Evolutionary conservation across 768 basidiomycete genomes (phyloP).

Genomic region (Auricularia auricula-judae): DNA sequence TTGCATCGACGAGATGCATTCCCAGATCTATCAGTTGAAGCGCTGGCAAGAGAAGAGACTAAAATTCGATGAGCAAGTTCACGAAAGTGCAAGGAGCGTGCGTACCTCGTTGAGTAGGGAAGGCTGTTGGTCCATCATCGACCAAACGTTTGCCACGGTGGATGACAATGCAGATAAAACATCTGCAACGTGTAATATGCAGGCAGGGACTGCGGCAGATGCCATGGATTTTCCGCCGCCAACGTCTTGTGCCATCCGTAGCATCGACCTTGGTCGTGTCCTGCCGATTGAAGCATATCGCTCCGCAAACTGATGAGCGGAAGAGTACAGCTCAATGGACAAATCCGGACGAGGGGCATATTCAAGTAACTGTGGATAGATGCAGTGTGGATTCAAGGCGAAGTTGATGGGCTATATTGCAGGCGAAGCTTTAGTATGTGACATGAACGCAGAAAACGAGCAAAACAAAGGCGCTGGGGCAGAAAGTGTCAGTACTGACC

Average conservation of each 20-base stretch:
- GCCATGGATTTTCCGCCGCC: neutral
- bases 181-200: neutral
- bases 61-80: neutral
- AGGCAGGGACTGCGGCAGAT: neutral
- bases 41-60: slow-evolving; percentile 25
- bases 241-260: neutral
- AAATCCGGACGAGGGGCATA: neutral
- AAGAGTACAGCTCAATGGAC: neutral
- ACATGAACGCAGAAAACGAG: slow-evolving; percentile 3
- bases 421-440: slow-evolving; percentile 12
- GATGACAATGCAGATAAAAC: neutral
- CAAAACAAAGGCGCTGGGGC: slow-evolving; percentile 7
- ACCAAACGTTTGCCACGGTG: neutral
- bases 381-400: slow-evolving; percentile 25
- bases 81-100: neutral
- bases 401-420: slow-evolving; percentile 39
- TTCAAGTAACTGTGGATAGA: neutral
- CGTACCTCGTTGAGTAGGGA: neutral
- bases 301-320: too few relatives aligned
- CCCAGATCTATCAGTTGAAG: slow-evolving; percentile 27
- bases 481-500: slow-evolving; percentile 26
- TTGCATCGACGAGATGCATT: slow-evolving; percentile 33
- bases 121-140: neutral
- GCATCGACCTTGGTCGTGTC: neutral
- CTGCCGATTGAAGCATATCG: neutral